Evolutionary conservation across 116 monocot species (phyloP).

Genomic region (Papilionanthe hybrid): DNA sequence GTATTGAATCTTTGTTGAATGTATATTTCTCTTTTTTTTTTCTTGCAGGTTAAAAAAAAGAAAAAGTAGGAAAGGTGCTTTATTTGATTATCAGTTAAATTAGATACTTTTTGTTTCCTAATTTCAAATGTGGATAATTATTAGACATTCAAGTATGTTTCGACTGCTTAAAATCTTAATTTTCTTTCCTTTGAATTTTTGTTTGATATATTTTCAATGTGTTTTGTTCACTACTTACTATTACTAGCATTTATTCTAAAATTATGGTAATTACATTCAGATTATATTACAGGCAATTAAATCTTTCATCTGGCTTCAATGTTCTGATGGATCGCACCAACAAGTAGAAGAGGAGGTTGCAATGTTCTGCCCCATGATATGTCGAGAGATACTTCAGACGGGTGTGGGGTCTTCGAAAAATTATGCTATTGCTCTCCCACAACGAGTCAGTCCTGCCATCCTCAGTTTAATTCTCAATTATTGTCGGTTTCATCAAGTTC

Average conservation of each 20-base stretch:
- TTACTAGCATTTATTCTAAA: background rate
- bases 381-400: conserved; percentile 39
- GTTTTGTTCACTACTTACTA: background rate
- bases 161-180: background rate
- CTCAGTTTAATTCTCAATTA: conserved; percentile 50
- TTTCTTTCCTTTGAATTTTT: background rate
- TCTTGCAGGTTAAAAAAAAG: too few relatives aligned
- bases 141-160: background rate
- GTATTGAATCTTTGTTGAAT: too few relatives aligned
- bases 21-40: too few relatives aligned
- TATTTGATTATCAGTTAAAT: background rate
- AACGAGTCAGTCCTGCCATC: conserved; percentile 40
- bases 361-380: conserved; percentile 49
- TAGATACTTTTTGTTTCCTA: background rate
- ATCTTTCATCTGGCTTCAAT: conserved; percentile 51
- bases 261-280: background rate
- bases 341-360: conserved; percentile 59
- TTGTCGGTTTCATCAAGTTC: conserved; percentile 49
- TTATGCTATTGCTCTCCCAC: conserved; percentile 40
- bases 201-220: background rate
- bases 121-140: background rate
- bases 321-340: conserved; percentile 46
- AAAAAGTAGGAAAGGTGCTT: background rate
- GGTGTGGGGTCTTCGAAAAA: conserved; percentile 50
- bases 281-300: conserved; percentile 33